A percentile compares a stretch with the other conserved stretches of the same genome.
phyloP scores from a whole-genome alignment of 306 rosid genomes.

The Vachellia pachyceras region DNA sequence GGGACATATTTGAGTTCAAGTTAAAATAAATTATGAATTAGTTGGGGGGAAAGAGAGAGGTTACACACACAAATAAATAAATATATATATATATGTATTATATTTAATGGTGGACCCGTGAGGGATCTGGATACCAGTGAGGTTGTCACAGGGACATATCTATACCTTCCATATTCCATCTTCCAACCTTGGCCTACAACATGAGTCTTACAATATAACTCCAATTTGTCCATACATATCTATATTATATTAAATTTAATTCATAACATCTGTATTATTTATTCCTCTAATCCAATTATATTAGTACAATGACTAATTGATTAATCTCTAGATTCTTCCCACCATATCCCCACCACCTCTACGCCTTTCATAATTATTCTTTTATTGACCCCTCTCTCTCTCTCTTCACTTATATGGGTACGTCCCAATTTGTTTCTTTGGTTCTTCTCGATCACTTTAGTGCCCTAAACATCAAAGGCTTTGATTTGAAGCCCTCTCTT shows the following conservation, averaged over 20 bases:
- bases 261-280: neutral
- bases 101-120: neutral
- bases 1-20: neutral
- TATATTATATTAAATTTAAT: neutral
- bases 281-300: neutral
- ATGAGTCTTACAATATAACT: neutral
- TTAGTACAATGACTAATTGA: neutral
- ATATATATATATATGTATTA: too few species aligned
- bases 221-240: neutral
- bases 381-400: neutral
- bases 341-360: neutral
- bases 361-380: constrained; percentile 1
- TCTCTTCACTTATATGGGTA: neutral
- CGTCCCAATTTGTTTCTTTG: neutral
- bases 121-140: neutral
- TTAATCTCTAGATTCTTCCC: neutral
- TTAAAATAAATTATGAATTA: neutral
- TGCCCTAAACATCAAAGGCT: neutral
- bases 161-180: constrained; percentile 16
- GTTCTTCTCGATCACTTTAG: neutral
- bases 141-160: neutral
- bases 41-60: neutral
- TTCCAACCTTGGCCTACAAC: neutral
- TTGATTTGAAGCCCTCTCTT: neutral
- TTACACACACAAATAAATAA: neutral